These are phyloP conservation scores for Coffea canephora DNA, from an alignment of 257 asterid genomes.

Conservation along the genomic window DNA sequence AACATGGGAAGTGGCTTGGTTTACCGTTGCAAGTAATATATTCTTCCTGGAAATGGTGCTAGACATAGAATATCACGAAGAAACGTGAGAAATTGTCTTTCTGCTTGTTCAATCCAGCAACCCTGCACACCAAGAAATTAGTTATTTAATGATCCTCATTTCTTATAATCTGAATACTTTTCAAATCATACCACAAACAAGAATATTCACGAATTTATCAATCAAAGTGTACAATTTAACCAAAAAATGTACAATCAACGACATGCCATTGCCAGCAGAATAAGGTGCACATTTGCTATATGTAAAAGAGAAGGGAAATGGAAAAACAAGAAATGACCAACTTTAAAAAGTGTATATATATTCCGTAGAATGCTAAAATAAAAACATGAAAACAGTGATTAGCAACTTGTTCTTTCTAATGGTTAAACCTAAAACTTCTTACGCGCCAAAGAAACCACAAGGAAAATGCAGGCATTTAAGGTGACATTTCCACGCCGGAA, in stretches of 20 bases:
- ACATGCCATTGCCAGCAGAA: not conserved
- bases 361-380: not conserved
- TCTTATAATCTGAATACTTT: not conserved
- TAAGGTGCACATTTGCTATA: not conserved
- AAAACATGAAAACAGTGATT: not conserved
- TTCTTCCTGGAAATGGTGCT: conserved; percentile 2
- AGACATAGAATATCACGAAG: conserved; percentile 1
- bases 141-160: not conserved
- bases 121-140: not conserved
- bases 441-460: not conserved
- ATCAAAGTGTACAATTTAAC: not conserved
- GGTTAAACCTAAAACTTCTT: not conserved
- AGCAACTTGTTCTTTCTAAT: not conserved
- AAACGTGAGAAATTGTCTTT: not conserved
- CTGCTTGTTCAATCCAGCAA: not conserved
- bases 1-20: conserved; percentile 3
- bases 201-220: not conserved
- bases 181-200: not conserved
- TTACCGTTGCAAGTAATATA: not conserved
- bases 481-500: not conserved
- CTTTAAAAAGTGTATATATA: not conserved
- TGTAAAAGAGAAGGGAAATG: not conserved
- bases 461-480: not conserved
- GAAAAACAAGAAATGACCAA: not conserved
- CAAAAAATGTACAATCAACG: not conserved